phyloP scores from a whole-genome alignment of 306 rosid species.

The Crotalaria pallida region DNA sequence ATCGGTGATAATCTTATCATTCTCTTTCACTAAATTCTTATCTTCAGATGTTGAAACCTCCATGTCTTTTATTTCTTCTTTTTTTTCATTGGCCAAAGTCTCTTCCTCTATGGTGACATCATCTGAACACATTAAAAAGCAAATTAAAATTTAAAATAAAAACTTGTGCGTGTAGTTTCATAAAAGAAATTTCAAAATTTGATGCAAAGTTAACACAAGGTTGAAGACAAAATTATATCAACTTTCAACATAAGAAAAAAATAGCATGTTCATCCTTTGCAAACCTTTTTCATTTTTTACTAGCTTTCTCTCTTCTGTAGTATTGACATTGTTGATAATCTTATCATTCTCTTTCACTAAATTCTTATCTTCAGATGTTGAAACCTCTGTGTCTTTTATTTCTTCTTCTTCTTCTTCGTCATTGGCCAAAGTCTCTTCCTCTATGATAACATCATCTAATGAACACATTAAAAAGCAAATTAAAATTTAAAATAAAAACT shows the following conservation, averaged over 20 bases:
- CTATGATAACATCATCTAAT: constrained; percentile 23
- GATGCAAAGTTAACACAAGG: not conserved
- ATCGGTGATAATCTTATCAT: constrained; percentile 15
- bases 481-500: not conserved
- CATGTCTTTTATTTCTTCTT: not conserved
- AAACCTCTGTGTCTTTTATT: constrained; percentile 7
- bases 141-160: not conserved
- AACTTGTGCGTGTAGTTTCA: not conserved
- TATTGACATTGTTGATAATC: constrained; percentile 6
- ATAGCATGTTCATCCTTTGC: not conserved
- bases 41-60: constrained; percentile 17
- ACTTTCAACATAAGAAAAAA: not conserved
- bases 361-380: not conserved
- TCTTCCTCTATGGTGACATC: constrained; percentile 18
- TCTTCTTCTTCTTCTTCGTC: constrained; percentile 19
- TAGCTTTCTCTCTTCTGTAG: not conserved
- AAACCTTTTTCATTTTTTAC: constrained; percentile 31
- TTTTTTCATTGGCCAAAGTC: constrained; percentile 19
- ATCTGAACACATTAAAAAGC: constrained; percentile 13
- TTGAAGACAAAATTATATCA: not conserved
- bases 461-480: not conserved
- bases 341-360: constrained; percentile 14
- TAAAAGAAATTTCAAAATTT: not conserved
- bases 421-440: constrained; percentile 27
- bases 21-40: constrained; percentile 11